Percentiles rank a stretch among this genome's conserved stretches.
These are phyloP conservation scores for Vanrija sp. DNA, from an alignment of 1,284 basidiomycete species.

Conservation along the genomic window DNA sequence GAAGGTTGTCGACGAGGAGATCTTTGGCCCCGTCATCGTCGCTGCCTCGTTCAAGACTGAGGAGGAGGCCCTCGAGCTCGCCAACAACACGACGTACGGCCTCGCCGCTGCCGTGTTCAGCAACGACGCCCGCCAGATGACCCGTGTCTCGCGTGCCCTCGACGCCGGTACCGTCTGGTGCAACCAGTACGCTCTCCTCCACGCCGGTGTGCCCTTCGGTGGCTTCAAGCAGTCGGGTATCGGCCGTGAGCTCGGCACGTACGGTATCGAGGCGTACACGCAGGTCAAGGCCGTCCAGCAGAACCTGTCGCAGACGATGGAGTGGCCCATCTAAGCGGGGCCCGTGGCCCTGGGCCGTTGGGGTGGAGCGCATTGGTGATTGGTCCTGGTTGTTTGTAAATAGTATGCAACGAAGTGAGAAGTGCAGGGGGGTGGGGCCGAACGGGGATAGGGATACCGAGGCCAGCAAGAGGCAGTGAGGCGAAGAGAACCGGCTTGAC, in stretches of 20 bases:
- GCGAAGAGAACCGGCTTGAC: no score
- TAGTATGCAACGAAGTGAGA: no score
- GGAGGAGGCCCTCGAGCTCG: conserved; percentile 58
- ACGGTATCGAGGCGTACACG: conserved; percentile 77
- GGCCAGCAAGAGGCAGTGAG: no score
- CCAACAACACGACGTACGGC: conserved; percentile 81
- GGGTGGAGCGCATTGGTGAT: no score
- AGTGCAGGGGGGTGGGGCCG: no score
- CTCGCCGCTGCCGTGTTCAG: conserved; percentile 85
- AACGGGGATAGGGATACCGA: no score
- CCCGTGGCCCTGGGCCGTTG: no score
- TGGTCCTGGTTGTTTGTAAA: no score
- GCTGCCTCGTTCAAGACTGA: conserved; percentile 49
- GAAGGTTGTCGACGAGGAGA: conserved; percentile 46
- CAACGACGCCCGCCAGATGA: conserved; percentile 79
- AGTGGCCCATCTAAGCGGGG: conserved; percentile 14
- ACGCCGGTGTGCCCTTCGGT: conserved; percentile 85
- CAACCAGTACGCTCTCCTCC: conserved; percentile 77
- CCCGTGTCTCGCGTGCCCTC: conserved; percentile 72
- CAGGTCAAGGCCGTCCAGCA: conserved; percentile 83
- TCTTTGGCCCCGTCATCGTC: conserved; percentile 53
- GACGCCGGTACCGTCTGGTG: conserved; percentile 81
- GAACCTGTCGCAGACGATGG: conserved; percentile 52
- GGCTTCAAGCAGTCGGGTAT: conserved; percentile 82
- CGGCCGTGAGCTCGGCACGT: conserved; percentile 80